Percentiles rank a stretch among this genome's conserved stretches.
These are phyloP conservation scores for Starmerella lactis-condensi DNA, from an alignment of 805 yeast species.

Conservation along the genomic window DNA sequence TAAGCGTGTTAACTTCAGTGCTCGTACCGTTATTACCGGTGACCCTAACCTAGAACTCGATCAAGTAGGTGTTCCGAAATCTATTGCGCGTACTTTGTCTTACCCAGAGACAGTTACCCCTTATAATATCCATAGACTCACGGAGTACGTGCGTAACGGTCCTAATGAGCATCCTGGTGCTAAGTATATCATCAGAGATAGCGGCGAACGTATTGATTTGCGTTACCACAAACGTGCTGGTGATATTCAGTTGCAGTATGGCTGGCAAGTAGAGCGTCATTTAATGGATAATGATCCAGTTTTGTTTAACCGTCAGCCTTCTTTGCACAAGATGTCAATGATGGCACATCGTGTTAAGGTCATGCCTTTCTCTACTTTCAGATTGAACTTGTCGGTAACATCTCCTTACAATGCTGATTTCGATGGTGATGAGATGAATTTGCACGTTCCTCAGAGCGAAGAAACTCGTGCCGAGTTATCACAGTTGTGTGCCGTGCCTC, in stretches of 20 bases:
- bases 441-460: conserved; percentile 96
- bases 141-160: conserved; percentile 89
- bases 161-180: conserved; percentile 99
- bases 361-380: conserved; percentile 95
- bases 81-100: conserved; percentile 85
- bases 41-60: conserved; percentile 95
- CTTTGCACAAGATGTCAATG: conserved; percentile 98
- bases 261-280: conserved; percentile 98
- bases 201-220: conserved; percentile 95
- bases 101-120: conserved; percentile 98
- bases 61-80: conserved; percentile 96
- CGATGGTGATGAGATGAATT: conserved; percentile 99
- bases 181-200: conserved; percentile 90
- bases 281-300: conserved; percentile 96
- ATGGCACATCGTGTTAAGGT: conserved; percentile 98
- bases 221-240: conserved; percentile 97
- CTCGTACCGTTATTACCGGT: conserved; percentile 97
- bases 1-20: conserved; percentile 97
- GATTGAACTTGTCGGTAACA: conserved; percentile 89
- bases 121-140: conserved; percentile 80
- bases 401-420: conserved; percentile 99
- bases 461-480: conserved; percentile 94
- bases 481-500: conserved; percentile 89
- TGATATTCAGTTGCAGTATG: conserved; percentile 90
- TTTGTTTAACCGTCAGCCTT: conserved; percentile 96